phyloP scores from a whole-genome alignment of 129 eudicot genomes.

The Scalesia atractyloides region DNA sequence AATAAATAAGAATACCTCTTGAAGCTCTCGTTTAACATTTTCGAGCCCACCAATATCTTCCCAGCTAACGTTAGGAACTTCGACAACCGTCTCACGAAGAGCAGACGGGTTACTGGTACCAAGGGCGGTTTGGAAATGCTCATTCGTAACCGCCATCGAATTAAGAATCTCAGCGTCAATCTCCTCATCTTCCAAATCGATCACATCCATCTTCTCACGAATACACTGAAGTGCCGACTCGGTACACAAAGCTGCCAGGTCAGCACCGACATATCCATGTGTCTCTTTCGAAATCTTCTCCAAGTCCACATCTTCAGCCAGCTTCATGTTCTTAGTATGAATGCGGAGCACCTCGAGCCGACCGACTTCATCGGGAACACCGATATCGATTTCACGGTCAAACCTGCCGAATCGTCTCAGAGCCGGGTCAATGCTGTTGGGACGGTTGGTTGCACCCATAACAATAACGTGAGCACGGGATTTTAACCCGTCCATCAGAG shows the following conservation, averaged over 20 bases:
- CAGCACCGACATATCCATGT: conserved; percentile 97
- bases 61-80: conserved; percentile 92
- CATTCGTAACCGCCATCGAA: conserved; percentile 91
- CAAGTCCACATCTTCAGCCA: conserved; percentile 89
- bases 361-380: conserved; percentile 96
- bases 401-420: conserved; percentile 91
- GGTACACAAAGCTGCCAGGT: conserved; percentile 90
- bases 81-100: conserved; percentile 91
- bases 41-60: conserved; percentile 97
- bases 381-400: conserved; percentile 92
- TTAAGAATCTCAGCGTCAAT: conserved; percentile 93
- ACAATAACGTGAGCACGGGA: conserved; percentile 94
- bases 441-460: conserved; percentile 98
- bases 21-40: conserved; percentile 91
- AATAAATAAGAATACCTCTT: conserved; percentile 57
- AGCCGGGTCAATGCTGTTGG: conserved; percentile 97
- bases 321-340: conserved; percentile 95
- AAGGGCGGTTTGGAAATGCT: conserved; percentile 88
- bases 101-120: conserved; percentile 98
- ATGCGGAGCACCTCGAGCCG: conserved; percentile 94
- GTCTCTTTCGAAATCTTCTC: conserved; percentile 87
- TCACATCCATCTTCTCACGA: conserved; percentile 98
- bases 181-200: conserved; percentile 92
- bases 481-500: conserved; percentile 92
- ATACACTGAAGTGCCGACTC: conserved; percentile 98